Evolutionary conservation across 192 early-diverging fungal species (phyloP).

Genomic region (Kickxella alabastrina): DNA sequence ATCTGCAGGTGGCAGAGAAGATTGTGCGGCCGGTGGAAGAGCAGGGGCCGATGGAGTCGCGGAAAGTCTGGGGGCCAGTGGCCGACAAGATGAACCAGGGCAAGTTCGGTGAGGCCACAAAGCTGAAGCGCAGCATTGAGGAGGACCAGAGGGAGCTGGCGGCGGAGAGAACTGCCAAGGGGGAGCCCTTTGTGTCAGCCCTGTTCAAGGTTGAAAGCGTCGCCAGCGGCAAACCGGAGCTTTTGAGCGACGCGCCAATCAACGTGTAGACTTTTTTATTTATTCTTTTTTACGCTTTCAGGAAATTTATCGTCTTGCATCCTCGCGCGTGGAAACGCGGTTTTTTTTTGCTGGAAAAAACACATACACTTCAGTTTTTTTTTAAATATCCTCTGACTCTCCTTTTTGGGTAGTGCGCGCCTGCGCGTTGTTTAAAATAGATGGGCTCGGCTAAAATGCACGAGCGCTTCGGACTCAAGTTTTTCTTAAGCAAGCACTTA

Average conservation of each 20-base stretch:
- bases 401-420: no score
- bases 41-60: conserved; percentile 62
- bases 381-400: no score
- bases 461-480: no score
- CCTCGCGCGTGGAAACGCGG: neutral
- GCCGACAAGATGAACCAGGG: conserved; percentile 56
- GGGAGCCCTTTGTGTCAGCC: conserved; percentile 53
- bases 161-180: conserved; percentile 46
- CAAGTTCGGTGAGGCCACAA: conserved; percentile 59
- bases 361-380: no score
- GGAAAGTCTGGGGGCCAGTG: conserved; percentile 61
- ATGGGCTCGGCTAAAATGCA: no score
- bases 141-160: conserved; percentile 59
- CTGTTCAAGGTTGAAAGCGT: conserved; percentile 58
- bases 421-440: no score
- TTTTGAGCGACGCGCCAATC: conserved; percentile 34
- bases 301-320: neutral
- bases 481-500: no score
- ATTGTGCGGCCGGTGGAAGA: conserved; percentile 54
- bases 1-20: conserved; percentile 50
- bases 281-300: conserved; percentile 1
- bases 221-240: conserved; percentile 45
- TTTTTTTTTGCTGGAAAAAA: neutral
- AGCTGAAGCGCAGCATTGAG: conserved; percentile 64
- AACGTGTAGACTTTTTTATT: conserved; percentile 25